Evolutionary conservation across 1,139 yeast genomes (phyloP).

Genomic region (Blastobotrys persicus): DNA sequence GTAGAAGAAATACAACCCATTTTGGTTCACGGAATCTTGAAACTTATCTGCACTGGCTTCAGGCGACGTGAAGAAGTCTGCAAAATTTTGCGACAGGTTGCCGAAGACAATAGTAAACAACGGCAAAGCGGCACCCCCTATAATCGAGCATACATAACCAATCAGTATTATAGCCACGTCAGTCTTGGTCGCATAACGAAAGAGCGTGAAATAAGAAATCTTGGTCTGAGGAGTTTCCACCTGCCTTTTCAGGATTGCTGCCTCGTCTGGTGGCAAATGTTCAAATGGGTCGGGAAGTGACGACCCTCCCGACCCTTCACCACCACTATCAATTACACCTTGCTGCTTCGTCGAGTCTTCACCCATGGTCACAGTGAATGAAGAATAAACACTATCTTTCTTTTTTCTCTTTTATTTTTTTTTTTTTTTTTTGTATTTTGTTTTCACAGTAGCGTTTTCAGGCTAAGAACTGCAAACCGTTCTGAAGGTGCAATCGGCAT

Average conservation of each 20-base stretch:
- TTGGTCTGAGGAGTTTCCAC: slow-evolving; percentile 27
- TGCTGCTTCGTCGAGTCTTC: no score
- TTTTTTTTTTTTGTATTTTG: no score
- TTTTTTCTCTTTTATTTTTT: no score
- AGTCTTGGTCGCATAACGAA: slow-evolving; percentile 36
- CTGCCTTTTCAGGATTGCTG: slow-evolving; percentile 36
- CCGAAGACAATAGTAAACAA: slow-evolving; percentile 43
- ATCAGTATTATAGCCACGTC: slow-evolving; percentile 33
- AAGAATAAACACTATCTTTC: no score
- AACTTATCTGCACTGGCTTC: slow-evolving; percentile 32
- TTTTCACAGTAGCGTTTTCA: no score
- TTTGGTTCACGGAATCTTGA: slow-evolving; percentile 36
- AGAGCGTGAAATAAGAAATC: slow-evolving; percentile 36
- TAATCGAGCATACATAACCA: slow-evolving; percentile 36
- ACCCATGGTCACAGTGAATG: no score
- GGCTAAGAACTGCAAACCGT: no score
- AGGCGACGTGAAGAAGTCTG: slow-evolving; percentile 33
- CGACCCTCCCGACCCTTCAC: not conserved
- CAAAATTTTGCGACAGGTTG: slow-evolving; percentile 39
- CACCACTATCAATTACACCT: not conserved
- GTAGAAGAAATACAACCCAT: slow-evolving; percentile 40
- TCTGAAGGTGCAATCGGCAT: no score
- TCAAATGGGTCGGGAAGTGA: slow-evolving; percentile 25
- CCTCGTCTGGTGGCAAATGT: slow-evolving; percentile 35
- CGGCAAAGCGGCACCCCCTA: slow-evolving; percentile 42